A percentile compares a stretch with the other conserved stretches of the same genome.
These are phyloP conservation scores for Candolleomyces eurysporus DNA, from an alignment of 768 basidiomycete species.

Conservation along the genomic window DNA sequence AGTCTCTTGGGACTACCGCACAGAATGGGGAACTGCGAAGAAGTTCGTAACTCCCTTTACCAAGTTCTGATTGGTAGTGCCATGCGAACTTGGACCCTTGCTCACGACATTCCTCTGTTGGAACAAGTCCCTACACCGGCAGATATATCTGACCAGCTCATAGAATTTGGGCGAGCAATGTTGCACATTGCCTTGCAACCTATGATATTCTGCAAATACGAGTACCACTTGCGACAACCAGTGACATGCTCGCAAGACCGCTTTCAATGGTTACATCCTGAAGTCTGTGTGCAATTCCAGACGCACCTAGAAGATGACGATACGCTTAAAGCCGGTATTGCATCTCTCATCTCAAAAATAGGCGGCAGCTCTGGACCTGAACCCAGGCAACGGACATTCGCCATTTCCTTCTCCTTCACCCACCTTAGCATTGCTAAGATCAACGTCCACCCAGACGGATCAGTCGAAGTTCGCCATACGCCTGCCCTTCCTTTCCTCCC, in stretches of 20 bases:
- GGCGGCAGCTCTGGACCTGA: background rate
- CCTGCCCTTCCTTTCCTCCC: slow-evolving; percentile 1
- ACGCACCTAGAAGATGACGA: background rate
- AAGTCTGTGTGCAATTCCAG: background rate
- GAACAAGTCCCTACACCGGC: background rate
- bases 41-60: background rate
- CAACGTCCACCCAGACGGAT: background rate
- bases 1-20: background rate
- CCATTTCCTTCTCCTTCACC: background rate
- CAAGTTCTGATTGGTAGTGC: background rate
- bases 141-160: background rate
- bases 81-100: background rate
- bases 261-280: background rate
- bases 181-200: background rate
- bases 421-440: background rate
- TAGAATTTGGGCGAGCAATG: background rate
- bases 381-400: background rate
- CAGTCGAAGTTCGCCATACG: background rate
- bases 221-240: background rate
- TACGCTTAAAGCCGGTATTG: background rate
- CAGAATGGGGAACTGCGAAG: background rate
- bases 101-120: slow-evolving; percentile 1
- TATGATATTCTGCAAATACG: background rate
- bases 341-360: background rate
- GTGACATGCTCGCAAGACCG: background rate